A percentile compares a stretch with the other conserved stretches of the same genome.
These are phyloP conservation scores for Cyclotella kingstonii DNA, from an alignment of 108 stramenopile species.

Conservation along the genomic window DNA sequence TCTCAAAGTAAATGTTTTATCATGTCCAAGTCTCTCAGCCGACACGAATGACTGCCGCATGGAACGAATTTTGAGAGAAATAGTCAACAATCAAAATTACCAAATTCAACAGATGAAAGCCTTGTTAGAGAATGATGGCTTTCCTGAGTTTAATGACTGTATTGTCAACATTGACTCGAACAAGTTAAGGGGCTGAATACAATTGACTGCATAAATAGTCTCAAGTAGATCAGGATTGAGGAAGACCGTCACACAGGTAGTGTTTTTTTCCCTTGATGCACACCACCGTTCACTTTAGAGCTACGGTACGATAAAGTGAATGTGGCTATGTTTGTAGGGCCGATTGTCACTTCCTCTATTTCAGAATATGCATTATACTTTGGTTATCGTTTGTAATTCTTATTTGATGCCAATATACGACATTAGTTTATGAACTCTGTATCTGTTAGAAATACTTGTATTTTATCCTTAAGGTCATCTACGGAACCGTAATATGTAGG, in stretches of 20 bases:
- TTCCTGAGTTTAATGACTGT: conserved; percentile 50
- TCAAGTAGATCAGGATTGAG: too few relatives aligned
- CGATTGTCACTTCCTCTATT: too few relatives aligned
- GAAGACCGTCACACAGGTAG: too few relatives aligned
- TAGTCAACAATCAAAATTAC: conserved; percentile 74
- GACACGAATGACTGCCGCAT: conserved; percentile 48
- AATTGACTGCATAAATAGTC: too few relatives aligned
- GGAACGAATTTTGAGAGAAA: conserved; percentile 53
- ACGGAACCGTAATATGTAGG: conserved; percentile 8
- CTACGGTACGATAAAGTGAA: too few relatives aligned
- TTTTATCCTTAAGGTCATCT: conserved; percentile 40
- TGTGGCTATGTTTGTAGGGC: too few relatives aligned
- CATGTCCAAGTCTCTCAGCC: conserved; percentile 39
- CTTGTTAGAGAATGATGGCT: conserved; percentile 50
- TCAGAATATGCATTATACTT: too few relatives aligned
- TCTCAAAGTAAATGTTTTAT: conserved; percentile 35
- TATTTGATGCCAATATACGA: not conserved
- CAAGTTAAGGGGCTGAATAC: too few relatives aligned
- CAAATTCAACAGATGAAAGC: conserved; percentile 81
- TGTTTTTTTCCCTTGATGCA: too few relatives aligned
- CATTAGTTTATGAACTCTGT: conserved; percentile 26
- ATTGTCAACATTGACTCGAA: conserved; percentile 19
- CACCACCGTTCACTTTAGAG: too few relatives aligned
- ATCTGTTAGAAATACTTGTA: conserved; percentile 46
- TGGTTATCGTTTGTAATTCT: too few relatives aligned